phyloP scores from a whole-genome alignment of 805 yeast genomes.

The Sugiyamaella boreocaroliniensis region DNA sequence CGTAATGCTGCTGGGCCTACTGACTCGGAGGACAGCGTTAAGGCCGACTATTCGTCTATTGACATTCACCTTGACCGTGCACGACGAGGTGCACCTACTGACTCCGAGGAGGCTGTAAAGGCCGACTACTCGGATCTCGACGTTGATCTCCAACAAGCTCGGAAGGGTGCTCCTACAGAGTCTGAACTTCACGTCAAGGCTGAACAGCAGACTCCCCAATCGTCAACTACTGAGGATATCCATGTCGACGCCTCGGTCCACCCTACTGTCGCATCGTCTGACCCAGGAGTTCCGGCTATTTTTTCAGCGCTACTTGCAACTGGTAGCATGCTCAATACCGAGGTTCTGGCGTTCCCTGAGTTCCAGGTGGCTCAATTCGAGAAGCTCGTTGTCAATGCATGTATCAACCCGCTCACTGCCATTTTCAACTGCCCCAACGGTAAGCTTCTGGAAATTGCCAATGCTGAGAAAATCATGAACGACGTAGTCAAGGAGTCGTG shows the following conservation, averaged over 20 bases:
- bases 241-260: not conserved
- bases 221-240: too few relatives aligned
- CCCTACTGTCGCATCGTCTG: not conserved
- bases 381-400: slow-evolving; percentile 72
- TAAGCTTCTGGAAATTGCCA: slow-evolving; percentile 44
- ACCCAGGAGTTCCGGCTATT: not conserved
- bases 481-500: slow-evolving; percentile 42
- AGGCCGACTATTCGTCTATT: slow-evolving; percentile 7
- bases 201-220: not conserved
- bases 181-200: not conserved
- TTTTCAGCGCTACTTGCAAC: slow-evolving; percentile 9
- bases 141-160: not conserved
- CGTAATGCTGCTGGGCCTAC: not conserved
- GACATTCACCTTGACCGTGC: not conserved
- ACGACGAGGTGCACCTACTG: slow-evolving; percentile 1
- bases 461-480: slow-evolving; percentile 33
- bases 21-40: slow-evolving; percentile 9
- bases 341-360: slow-evolving; percentile 34
- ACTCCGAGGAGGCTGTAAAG: slow-evolving; percentile 9
- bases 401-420: slow-evolving; percentile 80
- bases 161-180: not conserved
- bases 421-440: slow-evolving; percentile 74
- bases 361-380: slow-evolving; percentile 57
- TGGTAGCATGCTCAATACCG: slow-evolving; percentile 13
- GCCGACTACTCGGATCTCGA: slow-evolving; percentile 4